Percentiles rank a stretch among this genome's conserved stretches.
Conservation (phyloP, 1,284 basidiomycete species). For the Meira nashicola region DNA sequence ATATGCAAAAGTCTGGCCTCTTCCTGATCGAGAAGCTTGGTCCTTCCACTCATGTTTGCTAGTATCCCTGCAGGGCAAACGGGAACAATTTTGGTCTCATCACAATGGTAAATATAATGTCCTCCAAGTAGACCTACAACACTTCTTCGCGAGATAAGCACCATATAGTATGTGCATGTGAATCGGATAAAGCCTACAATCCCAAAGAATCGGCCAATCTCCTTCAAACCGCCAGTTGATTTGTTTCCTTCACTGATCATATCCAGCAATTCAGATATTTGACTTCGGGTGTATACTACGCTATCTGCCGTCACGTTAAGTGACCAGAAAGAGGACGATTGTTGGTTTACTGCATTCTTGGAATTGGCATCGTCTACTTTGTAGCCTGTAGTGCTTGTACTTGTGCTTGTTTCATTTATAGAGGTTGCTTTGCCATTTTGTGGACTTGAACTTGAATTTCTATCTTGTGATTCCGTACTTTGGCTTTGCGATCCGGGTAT, state of each 20-base stretch:
- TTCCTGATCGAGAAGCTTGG: conserved; percentile 45
- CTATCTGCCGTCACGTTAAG: conserved; percentile 44
- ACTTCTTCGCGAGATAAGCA: conserved; percentile 76
- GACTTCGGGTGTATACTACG: conserved; percentile 71
- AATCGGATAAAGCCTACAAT: conserved; percentile 59
- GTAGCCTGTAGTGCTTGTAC: background rate
- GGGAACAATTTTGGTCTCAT: conserved; percentile 78
- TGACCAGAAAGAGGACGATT: background rate
- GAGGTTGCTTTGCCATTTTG: background rate
- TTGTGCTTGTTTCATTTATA: background rate
- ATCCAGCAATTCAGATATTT: conserved; percentile 82
- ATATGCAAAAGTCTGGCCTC: conserved; percentile 65
- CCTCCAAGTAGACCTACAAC: conserved; percentile 91
- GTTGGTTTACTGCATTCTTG: background rate
- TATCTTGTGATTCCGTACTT: background rate
- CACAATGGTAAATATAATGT: conserved; percentile 95
- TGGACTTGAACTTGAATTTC: background rate
- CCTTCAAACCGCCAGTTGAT: conserved; percentile 77
- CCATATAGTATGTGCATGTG: conserved; percentile 52
- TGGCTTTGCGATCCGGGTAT: conserved; percentile 17
- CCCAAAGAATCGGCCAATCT: conserved; percentile 59
- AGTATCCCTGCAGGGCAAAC: conserved; percentile 42
- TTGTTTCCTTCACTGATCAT: conserved; percentile 94
- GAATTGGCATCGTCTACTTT: background rate
- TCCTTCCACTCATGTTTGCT: conserved; percentile 31